Conservation (phyloP, 352 stramenopile species). For the Globisporangium rhizosaccharum region DNA sequence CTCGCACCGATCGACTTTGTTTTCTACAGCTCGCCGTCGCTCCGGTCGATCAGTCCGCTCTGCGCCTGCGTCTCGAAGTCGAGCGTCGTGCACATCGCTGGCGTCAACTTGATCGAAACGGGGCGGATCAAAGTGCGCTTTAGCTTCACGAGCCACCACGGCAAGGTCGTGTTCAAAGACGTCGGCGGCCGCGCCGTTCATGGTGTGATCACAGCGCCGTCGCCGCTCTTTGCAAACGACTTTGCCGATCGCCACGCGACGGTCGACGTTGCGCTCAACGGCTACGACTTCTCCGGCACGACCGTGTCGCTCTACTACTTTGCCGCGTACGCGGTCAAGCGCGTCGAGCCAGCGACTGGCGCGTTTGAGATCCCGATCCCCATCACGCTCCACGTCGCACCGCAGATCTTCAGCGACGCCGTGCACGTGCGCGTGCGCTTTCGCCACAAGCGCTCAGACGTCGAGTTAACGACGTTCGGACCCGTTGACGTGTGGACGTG, state of each 20-base stretch:
- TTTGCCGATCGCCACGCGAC: conserved; percentile 38
- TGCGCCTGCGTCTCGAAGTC: conserved; percentile 45
- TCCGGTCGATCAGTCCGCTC: conserved; percentile 48
- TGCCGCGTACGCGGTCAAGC: conserved; percentile 35
- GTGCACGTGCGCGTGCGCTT: conserved; percentile 43
- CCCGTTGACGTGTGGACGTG: conserved; percentile 33
- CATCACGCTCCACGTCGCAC: conserved; percentile 31
- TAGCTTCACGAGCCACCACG: conserved; percentile 25
- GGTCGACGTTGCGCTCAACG: conserved; percentile 62
- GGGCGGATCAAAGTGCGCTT: conserved; percentile 68
- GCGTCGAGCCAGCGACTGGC: conserved; percentile 39
- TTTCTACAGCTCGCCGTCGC: conserved; percentile 60
- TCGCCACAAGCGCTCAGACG: conserved; percentile 7
- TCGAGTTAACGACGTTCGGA: conserved; percentile 22
- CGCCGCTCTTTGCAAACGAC: conserved; percentile 42
- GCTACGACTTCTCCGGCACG: conserved; percentile 56
- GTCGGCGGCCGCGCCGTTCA: conserved; percentile 29
- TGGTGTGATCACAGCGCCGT: conserved; percentile 45
- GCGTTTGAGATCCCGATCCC: conserved; percentile 55
- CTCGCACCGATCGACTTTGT: conserved; percentile 50
- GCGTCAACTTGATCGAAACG: conserved; percentile 71
- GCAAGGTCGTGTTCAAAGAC: conserved; percentile 28
- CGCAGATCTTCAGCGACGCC: conserved; percentile 40
- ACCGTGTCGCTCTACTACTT: conserved; percentile 50
- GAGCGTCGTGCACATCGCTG: conserved; percentile 50